Conservation (phyloP, 139 green algal species). For the Pedinophyceae sp. region DNA sequence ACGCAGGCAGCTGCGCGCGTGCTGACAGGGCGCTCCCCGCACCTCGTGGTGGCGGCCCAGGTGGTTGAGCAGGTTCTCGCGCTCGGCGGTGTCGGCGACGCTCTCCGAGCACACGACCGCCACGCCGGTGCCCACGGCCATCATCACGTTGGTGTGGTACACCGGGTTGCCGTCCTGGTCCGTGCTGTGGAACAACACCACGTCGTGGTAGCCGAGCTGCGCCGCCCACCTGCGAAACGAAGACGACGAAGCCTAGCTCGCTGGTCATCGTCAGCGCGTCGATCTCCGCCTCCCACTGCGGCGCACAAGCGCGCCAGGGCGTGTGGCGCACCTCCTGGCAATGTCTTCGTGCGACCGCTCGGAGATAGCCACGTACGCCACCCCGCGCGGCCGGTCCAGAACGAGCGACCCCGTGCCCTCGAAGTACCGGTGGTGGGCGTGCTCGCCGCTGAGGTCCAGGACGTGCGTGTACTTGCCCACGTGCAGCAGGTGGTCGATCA, state of each 20-base stretch:
- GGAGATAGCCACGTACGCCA: slow-evolving; percentile 72
- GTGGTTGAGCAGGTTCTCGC: slow-evolving; percentile 39
- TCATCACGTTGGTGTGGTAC: slow-evolving; percentile 98
- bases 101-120: slow-evolving; percentile 77
- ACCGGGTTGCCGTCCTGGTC: slow-evolving; percentile 41
- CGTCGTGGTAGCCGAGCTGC: slow-evolving; percentile 46
- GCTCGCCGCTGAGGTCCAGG: slow-evolving; percentile 42
- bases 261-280: too few species aligned
- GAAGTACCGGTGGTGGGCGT: slow-evolving; percentile 20
- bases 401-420: slow-evolving; percentile 57
- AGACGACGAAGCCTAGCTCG: too few species aligned
- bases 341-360: slow-evolving; percentile 35
- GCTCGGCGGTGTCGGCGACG: slow-evolving; percentile 48
- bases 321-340: too few species aligned
- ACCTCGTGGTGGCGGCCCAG: background rate
- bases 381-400: slow-evolving; percentile 68
- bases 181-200: slow-evolving; percentile 48
- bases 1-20: background rate
- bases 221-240: slow-evolving; percentile 26
- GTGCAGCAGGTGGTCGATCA: slow-evolving; percentile 33
- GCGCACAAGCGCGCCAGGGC: too few species aligned
- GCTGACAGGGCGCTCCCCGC: background rate
- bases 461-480: slow-evolving; percentile 32
- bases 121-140: slow-evolving; percentile 74
- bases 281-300: too few species aligned